These are phyloP conservation scores for Umbelopsis ramanniana DNA, from an alignment of 192 early-diverging fungal species.

Conservation along the genomic window DNA sequence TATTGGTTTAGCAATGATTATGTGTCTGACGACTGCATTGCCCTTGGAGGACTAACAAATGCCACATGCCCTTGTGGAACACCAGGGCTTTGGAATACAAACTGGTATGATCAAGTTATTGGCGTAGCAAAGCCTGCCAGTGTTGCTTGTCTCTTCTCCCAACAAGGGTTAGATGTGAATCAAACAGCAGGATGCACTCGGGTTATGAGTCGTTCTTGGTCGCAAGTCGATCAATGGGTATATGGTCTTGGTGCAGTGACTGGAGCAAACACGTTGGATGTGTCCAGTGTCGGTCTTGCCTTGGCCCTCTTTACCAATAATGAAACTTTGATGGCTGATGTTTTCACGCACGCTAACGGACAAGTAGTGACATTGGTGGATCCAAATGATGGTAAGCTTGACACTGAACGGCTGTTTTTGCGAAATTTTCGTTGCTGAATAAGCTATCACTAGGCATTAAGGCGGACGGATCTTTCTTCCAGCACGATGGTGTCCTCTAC, in stretches of 20 bases:
- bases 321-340: conserved; percentile 2
- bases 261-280: conserved; percentile 32
- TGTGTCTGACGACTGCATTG: conserved; percentile 19
- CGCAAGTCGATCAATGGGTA: conserved; percentile 23
- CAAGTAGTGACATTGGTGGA: conserved; percentile 12
- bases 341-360: conserved; percentile 23
- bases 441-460: conserved; percentile 22
- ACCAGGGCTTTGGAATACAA: conserved; percentile 37
- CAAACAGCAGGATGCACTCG: conserved; percentile 17
- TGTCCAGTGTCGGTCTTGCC: conserved; percentile 15
- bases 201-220: conserved; percentile 7
- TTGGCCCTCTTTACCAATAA: conserved; percentile 31
- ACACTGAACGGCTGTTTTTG: not conserved
- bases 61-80: conserved; percentile 38
- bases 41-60: conserved; percentile 28
- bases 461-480: conserved; percentile 33
- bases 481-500: conserved; percentile 29
- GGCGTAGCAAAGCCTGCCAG: not conserved
- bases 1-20: conserved; percentile 35
- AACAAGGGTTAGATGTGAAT: conserved; percentile 8
- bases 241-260: conserved; percentile 28
- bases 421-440: not conserved
- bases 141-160: conserved; percentile 28
- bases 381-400: conserved; percentile 10
- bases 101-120: conserved; percentile 40